Conservation (phyloP, 2,329 filamentous ascomycete genomes). For the Ophiostoma piceae region DNA sequence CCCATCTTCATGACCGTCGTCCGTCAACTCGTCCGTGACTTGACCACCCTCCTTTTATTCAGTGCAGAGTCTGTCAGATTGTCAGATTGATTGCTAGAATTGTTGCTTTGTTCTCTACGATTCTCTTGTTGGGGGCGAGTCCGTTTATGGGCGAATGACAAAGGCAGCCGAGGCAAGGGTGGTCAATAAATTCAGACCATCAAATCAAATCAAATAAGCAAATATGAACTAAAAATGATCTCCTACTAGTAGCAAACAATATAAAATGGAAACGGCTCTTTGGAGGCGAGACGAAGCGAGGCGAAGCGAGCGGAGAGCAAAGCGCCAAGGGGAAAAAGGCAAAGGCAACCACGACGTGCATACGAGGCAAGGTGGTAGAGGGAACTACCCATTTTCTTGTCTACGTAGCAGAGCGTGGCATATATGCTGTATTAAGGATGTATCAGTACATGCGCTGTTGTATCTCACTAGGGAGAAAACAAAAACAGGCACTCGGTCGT, state of each 20-base stretch:
- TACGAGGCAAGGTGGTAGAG: background rate
- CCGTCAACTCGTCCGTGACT: too few relatives aligned
- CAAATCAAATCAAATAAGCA: too few relatives aligned
- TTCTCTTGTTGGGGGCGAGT: background rate
- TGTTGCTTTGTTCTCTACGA: too few relatives aligned
- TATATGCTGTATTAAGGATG: background rate
- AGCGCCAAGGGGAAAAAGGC: constrained; percentile 4
- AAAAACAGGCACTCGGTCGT: constrained; percentile 6
- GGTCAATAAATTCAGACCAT: background rate
- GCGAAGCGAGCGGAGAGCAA: constrained; percentile 6
- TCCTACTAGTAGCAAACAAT: background rate
- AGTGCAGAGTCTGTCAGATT: too few relatives aligned
- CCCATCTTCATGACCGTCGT: too few relatives aligned
- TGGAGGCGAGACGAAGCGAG: constrained; percentile 14
- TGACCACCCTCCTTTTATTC: too few relatives aligned
- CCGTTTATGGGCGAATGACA: background rate
- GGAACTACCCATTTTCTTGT: background rate
- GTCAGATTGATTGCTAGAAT: too few relatives aligned
- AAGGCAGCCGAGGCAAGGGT: constrained; percentile 1
- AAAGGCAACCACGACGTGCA: constrained; percentile 9
- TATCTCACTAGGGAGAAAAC: background rate
- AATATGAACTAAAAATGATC: background rate
- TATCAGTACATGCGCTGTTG: background rate
- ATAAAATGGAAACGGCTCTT: constrained; percentile 2
- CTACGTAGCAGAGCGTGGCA: background rate